A percentile compares a stretch with the other conserved stretches of the same genome.
phyloP scores from a whole-genome alignment of 371 early-diverging fungal species.

The Mucor saturninus region DNA sequence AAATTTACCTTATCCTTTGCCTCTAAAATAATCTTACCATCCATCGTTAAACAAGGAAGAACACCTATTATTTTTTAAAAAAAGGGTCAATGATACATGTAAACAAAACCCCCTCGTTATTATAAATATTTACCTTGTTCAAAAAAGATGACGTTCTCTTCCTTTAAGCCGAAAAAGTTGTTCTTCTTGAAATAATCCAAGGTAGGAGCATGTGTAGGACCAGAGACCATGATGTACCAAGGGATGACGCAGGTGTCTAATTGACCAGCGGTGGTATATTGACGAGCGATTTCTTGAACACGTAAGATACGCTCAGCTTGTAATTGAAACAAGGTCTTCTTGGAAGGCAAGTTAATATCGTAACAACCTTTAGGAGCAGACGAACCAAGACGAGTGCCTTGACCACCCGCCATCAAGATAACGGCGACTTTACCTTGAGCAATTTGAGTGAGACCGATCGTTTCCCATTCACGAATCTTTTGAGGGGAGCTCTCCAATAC shows the following conservation, averaged over 20 bases:
- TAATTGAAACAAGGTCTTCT: slow-evolving; percentile 87
- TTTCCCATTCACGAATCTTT: slow-evolving; percentile 73
- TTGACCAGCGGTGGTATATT: slow-evolving; percentile 38
- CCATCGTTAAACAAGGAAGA: slow-evolving; percentile 81
- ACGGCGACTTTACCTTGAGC: slow-evolving; percentile 92
- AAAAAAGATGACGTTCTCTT: slow-evolving; percentile 87
- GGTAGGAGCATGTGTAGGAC: slow-evolving; percentile 86
- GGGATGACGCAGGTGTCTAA: slow-evolving; percentile 69
- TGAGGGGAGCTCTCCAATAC: slow-evolving; percentile 62
- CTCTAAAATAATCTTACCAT: slow-evolving; percentile 91
- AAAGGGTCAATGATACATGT: slow-evolving; percentile 10
- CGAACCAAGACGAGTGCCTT: slow-evolving; percentile 89
- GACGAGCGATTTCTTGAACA: slow-evolving; percentile 77
- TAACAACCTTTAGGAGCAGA: slow-evolving; percentile 92
- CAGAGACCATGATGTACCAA: slow-evolving; percentile 97
- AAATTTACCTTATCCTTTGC: slow-evolving; percentile 65
- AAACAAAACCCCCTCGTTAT: slow-evolving; percentile 3
- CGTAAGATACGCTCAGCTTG: slow-evolving; percentile 91
- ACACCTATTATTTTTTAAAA: slow-evolving; percentile 55
- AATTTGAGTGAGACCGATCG: slow-evolving; percentile 78
- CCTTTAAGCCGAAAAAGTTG: slow-evolving; percentile 82
- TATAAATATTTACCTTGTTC: slow-evolving; percentile 66
- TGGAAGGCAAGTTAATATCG: slow-evolving; percentile 84
- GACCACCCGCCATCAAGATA: slow-evolving; percentile 90
- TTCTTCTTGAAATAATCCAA: slow-evolving; percentile 74